Base-by-base conservation (phyloP, 2,329 filamentous ascomycete species). In the Alternaria brassicae region DNA sequence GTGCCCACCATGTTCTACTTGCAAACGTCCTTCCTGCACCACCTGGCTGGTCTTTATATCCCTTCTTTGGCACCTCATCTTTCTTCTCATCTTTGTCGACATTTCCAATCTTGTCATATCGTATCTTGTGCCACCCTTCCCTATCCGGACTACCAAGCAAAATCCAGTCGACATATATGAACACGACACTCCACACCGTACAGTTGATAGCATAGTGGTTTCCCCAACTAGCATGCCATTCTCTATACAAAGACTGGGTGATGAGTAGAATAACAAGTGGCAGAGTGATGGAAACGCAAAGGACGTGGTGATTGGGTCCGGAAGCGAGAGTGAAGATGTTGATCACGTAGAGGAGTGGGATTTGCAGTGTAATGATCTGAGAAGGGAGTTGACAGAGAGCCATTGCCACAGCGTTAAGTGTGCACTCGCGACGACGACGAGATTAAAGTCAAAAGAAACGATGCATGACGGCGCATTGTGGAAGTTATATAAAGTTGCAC, bases 101-200 rank as follows among this genome's bases (percentile, higher is more conserved):
- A 32, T 37, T 44, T 17, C n/a, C 48, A 25, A 30, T 5, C 30
- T 53, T 50, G 1, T 34, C 32, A 30, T 65, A 64, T n/a, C 41
- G 50, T 17, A 70, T 62, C 53, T 68, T 73, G 7, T 56, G 49
- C 72, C 72, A 74, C 28, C 42, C 40, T 45, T 75, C 68, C 34
- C 54, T 63, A 49, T 74, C 70, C 4, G 72, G 71, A 37, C 48
- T 68, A 3, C 36, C 23, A 15, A 75, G 39, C 1, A 72, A 2
- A 8, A 71, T 58, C 61, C 67, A 70, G 44, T 74, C 71, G 1
- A 73, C 19, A 19, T 65, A 72, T 0, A 23, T 40, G 13, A 63
- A 63, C 4, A 63, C 15, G 19, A 32, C 4, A 7, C 17, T 34
- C n/a, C 62, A 44, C 13, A 62, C 52, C 4, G 51, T 23, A 27